These are phyloP conservation scores for Podospora comata DNA, from an alignment of 495 filamentous ascomycete genomes.

Conservation along the genomic window DNA sequence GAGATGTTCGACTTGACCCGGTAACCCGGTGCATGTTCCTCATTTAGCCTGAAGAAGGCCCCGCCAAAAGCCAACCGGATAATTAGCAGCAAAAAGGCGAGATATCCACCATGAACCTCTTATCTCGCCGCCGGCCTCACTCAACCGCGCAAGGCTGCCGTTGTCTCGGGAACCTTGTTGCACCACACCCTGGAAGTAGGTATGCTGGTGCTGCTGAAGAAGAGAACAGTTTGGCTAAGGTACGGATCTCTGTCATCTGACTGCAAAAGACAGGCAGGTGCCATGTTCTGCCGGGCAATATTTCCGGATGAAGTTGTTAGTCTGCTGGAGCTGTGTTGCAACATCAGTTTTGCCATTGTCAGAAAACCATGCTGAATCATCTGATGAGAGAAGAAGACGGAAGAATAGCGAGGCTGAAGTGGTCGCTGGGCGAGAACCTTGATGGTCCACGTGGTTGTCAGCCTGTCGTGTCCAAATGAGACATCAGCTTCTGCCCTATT, in stretches of 20 bases:
- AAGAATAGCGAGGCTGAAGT: not conserved
- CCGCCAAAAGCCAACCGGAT: slow-evolving; percentile 28
- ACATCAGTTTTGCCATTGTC: not conserved
- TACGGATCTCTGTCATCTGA: not conserved
- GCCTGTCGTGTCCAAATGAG: not conserved
- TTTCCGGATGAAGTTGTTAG: not conserved
- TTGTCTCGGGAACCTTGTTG: not conserved
- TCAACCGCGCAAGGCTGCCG: slow-evolving; percentile 1
- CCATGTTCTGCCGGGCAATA: not conserved
- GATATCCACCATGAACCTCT: slow-evolving; percentile 23
- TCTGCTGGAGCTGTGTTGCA: not conserved
- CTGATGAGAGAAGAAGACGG: not conserved
- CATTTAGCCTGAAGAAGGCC: slow-evolving; percentile 33
- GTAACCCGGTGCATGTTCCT: slow-evolving; percentile 30
- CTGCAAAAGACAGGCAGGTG: not conserved
- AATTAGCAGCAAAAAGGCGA: slow-evolving; percentile 21
- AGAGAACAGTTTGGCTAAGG: not conserved
- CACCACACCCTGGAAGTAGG: slow-evolving; percentile 2
- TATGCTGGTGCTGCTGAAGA: not conserved
- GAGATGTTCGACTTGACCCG: slow-evolving; percentile 29
- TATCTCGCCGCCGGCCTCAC: slow-evolving; percentile 15
- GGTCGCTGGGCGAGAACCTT: slow-evolving; percentile 8
- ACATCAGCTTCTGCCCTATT: not conserved
- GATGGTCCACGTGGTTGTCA: slow-evolving; percentile 13
- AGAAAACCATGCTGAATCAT: not conserved